Evolutionary conservation across 2,329 filamentous ascomycete species (phyloP).

Genomic region (Coniochaeta prunicola): DNA sequence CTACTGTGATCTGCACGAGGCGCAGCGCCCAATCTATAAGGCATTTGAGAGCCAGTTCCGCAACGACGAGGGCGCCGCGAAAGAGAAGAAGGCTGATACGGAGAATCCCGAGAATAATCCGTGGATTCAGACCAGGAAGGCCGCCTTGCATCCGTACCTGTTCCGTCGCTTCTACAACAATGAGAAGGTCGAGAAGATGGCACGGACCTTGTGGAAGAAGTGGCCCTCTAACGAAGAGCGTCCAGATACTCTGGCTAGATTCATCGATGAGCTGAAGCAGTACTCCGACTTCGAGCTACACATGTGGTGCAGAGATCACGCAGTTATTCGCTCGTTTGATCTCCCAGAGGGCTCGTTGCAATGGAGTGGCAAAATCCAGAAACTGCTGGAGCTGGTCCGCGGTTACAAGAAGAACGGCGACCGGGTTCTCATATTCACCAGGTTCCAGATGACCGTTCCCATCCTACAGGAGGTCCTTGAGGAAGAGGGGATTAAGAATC

Average conservation of each 20-base stretch:
- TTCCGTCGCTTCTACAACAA: slow-evolving; percentile 78
- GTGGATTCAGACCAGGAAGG: slow-evolving; percentile 87
- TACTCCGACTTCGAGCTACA: slow-evolving; percentile 60
- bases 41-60: slow-evolving; percentile 56
- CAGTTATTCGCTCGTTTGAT: slow-evolving; percentile 46
- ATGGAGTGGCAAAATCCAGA: slow-evolving; percentile 75
- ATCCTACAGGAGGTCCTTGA: slow-evolving; percentile 79
- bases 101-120: slow-evolving; percentile 53
- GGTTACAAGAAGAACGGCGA: slow-evolving; percentile 74
- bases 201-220: slow-evolving; percentile 65
- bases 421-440: slow-evolving; percentile 83
- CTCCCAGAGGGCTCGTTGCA: slow-evolving; percentile 46
- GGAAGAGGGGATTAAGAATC: slow-evolving; percentile 64
- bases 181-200: slow-evolving; percentile 67
- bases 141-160: slow-evolving; percentile 84
- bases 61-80: slow-evolving; percentile 47
- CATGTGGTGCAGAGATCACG: slow-evolving; percentile 55
- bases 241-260: slow-evolving; percentile 43
- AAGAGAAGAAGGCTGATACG: slow-evolving; percentile 43
- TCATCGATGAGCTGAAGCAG: slow-evolving; percentile 48
- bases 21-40: slow-evolving; percentile 69
- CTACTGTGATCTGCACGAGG: slow-evolving; percentile 69
- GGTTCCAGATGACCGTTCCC: slow-evolving; percentile 87
- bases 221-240: slow-evolving; percentile 48
- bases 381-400: slow-evolving; percentile 66